Evolutionary conservation across 2,329 filamentous ascomycete genomes (phyloP).

Genomic region (Alternaria postmessia): DNA sequence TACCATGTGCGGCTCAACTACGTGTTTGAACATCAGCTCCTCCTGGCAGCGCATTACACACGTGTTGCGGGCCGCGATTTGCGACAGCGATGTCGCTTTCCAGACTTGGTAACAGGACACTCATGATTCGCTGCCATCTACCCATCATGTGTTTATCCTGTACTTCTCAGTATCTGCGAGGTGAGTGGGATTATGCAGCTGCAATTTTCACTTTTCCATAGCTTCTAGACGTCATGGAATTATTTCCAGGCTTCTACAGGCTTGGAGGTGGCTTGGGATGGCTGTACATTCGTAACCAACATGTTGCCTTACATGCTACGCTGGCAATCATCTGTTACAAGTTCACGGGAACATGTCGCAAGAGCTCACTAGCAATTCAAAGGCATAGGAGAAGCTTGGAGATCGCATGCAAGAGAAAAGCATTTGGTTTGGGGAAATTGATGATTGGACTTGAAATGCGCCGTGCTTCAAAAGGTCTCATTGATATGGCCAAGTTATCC

Average conservation of each 20-base stretch:
- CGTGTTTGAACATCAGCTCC: conserved; percentile 3
- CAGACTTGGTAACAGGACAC: background rate
- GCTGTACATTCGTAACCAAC: background rate
- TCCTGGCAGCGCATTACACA: background rate
- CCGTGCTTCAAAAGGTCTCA: no score
- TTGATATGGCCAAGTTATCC: no score
- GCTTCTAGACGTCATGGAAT: background rate
- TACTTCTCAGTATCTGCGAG: background rate
- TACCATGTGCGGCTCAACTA: background rate
- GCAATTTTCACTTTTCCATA: background rate
- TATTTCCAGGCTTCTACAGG: background rate
- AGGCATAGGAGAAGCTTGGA: background rate
- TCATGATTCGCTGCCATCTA: background rate
- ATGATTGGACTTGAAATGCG: no score
- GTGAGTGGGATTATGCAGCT: background rate
- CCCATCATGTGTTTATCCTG: background rate
- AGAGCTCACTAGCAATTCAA: no score
- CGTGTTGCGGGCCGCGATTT: background rate
- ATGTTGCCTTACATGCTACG: background rate
- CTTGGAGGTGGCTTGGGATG: background rate
- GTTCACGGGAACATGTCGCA: no score
- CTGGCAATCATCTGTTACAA: background rate
- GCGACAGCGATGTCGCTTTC: background rate
- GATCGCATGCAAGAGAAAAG: background rate
- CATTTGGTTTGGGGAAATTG: no score